Base-by-base conservation (phyloP, 495 filamentous ascomycete species). In the Penicillium coffeae region DNA sequence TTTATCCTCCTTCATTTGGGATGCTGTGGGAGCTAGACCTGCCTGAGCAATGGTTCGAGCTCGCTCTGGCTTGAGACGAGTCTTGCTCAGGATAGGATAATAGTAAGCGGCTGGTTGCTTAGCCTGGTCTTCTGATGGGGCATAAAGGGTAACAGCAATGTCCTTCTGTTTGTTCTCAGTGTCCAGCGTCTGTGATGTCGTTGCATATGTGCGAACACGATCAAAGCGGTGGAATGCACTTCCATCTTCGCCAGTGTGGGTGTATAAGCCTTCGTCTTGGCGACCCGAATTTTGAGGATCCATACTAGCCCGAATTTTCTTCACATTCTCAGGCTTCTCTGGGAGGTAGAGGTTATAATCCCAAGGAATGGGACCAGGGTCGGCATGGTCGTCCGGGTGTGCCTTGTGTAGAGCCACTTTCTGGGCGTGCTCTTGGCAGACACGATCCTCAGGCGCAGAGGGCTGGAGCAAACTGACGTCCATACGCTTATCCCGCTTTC, bases 291-390 rank as follows among this genome's bases (percentile, higher is more conserved):
- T 83, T 43, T 82, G 70, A 8, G 84, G 60, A 53, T 87, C 77
- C 66, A 96, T 85, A 66, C 85, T 89, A 43, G 80, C 70, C 52
- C 84, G 84, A 62, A 97, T 84, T 15, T 73, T 77, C 32, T 74
- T 70, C 10, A 80, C 79, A 0, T 75, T 72, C 7, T 76, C 69
- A 12, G 64, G 56, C 33, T 80, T 79, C 43, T 80, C 75, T 0
- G 83, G 79, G 1, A 95, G 72, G 71, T 85, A 94, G 48, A 89
- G 85, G 53, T 94, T 85, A 67, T 92, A 95, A 58, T 90, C 83
- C 71, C 79, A 86, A 25, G 79, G 76, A 40, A 76, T 54, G 65
- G 81, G 69, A 54, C 80, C 54, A 52, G 88, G 73, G 62, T 78
- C 61, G 0, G 87, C 82, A 40, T 82, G 77, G 34, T 73, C 66